These are phyloP conservation scores for Bathelium albidoporum DNA, from an alignment of 495 filamentous ascomycete genomes.

Conservation along the genomic window DNA sequence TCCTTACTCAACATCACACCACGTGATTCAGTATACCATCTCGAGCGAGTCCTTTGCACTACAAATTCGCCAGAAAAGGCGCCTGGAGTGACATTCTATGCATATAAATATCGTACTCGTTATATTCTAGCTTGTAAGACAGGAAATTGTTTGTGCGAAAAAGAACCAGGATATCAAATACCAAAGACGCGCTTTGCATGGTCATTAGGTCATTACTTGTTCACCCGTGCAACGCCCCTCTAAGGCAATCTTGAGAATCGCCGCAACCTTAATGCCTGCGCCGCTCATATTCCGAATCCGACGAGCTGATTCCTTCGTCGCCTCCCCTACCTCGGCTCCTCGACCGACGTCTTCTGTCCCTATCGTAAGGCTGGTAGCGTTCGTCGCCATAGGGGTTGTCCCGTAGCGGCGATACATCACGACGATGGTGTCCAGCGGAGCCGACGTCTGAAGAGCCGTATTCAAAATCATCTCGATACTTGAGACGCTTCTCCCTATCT, in stretches of 20 bases:
- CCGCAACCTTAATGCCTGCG: neutral
- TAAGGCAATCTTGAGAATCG: neutral
- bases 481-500: neutral
- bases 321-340: neutral
- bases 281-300: neutral
- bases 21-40: too few species aligned
- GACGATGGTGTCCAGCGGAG: neutral
- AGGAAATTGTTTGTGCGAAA: too few species aligned
- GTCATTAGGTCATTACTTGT: too few species aligned
- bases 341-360: neutral
- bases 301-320: neutral
- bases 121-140: too few species aligned
- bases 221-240: too few species aligned
- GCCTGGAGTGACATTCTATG: too few species aligned
- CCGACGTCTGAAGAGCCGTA: neutral
- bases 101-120: too few species aligned
- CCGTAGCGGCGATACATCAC: neutral
- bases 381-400: neutral
- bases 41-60: too few species aligned
- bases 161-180: too few species aligned
- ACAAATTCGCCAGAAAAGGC: too few species aligned
- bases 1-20: too few species aligned
- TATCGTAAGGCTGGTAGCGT: neutral
- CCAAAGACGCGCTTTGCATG: too few species aligned
- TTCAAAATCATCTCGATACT: constrained; percentile 1